Base-by-base conservation (phyloP, 345 rosid genomes). In the Triadica sebifera region DNA sequence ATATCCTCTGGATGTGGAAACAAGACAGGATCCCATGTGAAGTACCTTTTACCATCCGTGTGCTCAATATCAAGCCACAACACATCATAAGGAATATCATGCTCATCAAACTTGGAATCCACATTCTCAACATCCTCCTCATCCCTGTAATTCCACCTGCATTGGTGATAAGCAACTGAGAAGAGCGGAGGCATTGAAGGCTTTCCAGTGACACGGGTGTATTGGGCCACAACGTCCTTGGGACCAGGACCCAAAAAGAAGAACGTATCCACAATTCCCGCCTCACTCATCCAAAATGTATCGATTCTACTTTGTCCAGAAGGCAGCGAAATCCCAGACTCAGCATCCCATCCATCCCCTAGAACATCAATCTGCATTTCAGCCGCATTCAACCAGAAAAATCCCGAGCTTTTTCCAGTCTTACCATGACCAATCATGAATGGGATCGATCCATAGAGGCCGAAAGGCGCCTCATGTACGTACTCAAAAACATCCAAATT, bases 281-380 rank as follows among this genome's bases (percentile, higher is more conserved):
- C 99, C 84, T 96, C 99, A 51, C 89, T 90, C 97, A 96, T 96
- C 99, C 98, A 96, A 17, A 91, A 73, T 0, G 99, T 96, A 70
- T 96, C 98, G 2, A 93, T 84, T 67, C 91, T 86, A 58, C 82
- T 83, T 80, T 85, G 87, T 20, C 80, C 77, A 0, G 95, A 85
- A 61, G 93, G 95, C 77, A 87, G 77, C 19, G 85, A 71, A 79
- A 91, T 85, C 50, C 88, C 86, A 66, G 87, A 84, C 67, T 89
- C 98, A 1, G 93, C 91, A 84, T 91, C 89, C 99, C 99, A 96
- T 13, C 97, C 98, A 57, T 80, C 85, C 3, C 84, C 96, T 70
- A 96, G 73, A 17, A 96, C 98, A 84, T 96, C 99, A 83, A 96
- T 93, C 85, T 96, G 98, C 99, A 96, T 96, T 80, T 96, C 99